These are phyloP conservation scores for Ascochyta fabae DNA, from an alignment of 2,329 filamentous ascomycete genomes.

Conservation along the genomic window DNA sequence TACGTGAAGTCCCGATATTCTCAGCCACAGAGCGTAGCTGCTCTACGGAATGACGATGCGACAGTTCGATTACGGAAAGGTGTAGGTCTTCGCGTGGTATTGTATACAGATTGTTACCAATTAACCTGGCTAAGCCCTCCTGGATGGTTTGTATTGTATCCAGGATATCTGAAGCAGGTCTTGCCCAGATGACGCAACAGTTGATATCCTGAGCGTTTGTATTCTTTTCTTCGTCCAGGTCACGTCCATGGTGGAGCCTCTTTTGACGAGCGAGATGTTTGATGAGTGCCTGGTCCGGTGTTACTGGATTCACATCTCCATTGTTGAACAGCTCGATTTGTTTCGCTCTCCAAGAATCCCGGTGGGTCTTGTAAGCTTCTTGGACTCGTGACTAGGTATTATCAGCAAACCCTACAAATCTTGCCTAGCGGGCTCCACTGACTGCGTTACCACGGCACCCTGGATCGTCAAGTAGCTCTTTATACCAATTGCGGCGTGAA, in stretches of 20 bases:
- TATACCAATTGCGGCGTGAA: conserved; percentile 20
- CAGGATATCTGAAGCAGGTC: conserved; percentile 8
- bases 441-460: conserved; percentile 13
- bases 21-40: conserved; percentile 7
- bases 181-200: conserved; percentile 17
- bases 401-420: neutral
- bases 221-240: neutral
- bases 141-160: conserved; percentile 8
- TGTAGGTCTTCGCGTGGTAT: conserved; percentile 18
- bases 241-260: neutral
- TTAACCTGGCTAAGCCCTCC: neutral
- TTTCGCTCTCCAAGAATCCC: conserved; percentile 4
- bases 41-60: conserved; percentile 20
- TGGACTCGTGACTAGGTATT: neutral
- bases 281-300: conserved; percentile 18
- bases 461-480: conserved; percentile 20
- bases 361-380: conserved; percentile 17
- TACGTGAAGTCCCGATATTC: conserved; percentile 8
- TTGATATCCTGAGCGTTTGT: conserved; percentile 13
- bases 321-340: conserved; percentile 9
- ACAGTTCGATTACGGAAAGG: conserved; percentile 21
- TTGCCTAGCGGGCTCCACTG: neutral
- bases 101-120: conserved; percentile 15
- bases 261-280: conserved; percentile 15
- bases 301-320: conserved; percentile 6